Conservation (phyloP, 768 basidiomycete genomes). For the Pisolithus tinctorius region DNA sequence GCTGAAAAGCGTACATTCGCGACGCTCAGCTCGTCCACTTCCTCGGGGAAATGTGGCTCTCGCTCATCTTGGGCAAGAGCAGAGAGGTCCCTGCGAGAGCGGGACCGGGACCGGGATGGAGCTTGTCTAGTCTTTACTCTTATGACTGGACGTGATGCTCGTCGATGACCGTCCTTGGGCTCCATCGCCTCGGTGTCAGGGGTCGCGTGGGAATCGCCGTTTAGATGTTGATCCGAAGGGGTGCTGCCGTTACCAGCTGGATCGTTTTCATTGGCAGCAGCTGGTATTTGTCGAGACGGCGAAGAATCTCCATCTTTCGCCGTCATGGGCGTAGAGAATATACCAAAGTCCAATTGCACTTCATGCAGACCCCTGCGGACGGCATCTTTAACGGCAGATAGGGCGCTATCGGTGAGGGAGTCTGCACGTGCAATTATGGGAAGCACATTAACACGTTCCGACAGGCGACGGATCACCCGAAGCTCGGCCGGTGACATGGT, state of each 20-base stretch:
- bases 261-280: constrained; percentile 4
- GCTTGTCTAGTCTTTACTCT: constrained; percentile 46
- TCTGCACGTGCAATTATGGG: constrained; percentile 78
- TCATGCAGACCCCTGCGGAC: constrained; percentile 61
- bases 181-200: constrained; percentile 35
- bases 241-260: constrained; percentile 24
- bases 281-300: constrained; percentile 11
- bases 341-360: constrained; percentile 69
- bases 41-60: constrained; percentile 51
- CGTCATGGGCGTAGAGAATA: constrained; percentile 49
- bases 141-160: constrained; percentile 67
- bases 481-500: constrained; percentile 76
- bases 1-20: constrained; percentile 77
- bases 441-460: constrained; percentile 70
- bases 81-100: constrained; percentile 65
- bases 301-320: constrained; percentile 7
- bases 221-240: constrained; percentile 21
- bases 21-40: constrained; percentile 58
- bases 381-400: constrained; percentile 63
- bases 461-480: constrained; percentile 69
- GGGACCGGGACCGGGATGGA: constrained; percentile 55
- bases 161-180: constrained; percentile 31
- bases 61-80: constrained; percentile 51
- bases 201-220: constrained; percentile 14
- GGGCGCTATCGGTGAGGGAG: constrained; percentile 74